Conservation (phyloP, 1,284 basidiomycete species). For the Schizophyllum commune region DNA sequence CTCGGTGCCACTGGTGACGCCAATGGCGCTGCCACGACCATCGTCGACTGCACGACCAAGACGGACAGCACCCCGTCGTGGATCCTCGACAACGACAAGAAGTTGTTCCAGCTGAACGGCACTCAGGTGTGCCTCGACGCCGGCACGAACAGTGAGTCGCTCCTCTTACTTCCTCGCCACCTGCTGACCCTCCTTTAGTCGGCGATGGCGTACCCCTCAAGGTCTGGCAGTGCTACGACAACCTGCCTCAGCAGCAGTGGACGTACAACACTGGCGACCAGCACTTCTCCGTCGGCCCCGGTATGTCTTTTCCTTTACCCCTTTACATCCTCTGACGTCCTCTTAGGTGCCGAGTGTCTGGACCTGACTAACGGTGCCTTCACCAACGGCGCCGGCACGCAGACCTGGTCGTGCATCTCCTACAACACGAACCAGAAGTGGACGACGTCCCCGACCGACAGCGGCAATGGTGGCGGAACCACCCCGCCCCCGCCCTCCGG, state of each 20-base stretch:
- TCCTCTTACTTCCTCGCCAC: not conserved
- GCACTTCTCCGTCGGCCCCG: not conserved
- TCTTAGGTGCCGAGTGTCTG: constrained; percentile 3
- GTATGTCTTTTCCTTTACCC: not conserved
- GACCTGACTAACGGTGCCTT: not conserved
- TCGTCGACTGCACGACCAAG: not conserved
- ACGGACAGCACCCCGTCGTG: not conserved
- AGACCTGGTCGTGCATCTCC: not conserved
- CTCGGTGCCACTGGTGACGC: not conserved
- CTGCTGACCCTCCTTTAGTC: not conserved
- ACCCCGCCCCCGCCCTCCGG: not conserved
- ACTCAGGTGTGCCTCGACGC: not conserved
- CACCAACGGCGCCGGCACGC: not conserved
- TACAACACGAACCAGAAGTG: not conserved
- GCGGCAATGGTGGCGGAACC: not conserved
- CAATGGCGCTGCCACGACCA: not conserved
- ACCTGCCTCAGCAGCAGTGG: not conserved
- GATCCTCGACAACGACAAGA: not conserved
- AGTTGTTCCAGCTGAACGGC: not conserved
- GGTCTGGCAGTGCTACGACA: not conserved
- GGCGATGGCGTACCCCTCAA: not conserved
- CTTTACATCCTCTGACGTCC: not conserved
- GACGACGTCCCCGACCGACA: not conserved
- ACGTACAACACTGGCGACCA: not conserved
- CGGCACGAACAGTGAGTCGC: not conserved